Percentiles rank a stretch among this genome's conserved stretches.
Evolutionary conservation across 1,284 basidiomycete genomes (phyloP).

Genomic region (Malassezia furfur): DNA sequence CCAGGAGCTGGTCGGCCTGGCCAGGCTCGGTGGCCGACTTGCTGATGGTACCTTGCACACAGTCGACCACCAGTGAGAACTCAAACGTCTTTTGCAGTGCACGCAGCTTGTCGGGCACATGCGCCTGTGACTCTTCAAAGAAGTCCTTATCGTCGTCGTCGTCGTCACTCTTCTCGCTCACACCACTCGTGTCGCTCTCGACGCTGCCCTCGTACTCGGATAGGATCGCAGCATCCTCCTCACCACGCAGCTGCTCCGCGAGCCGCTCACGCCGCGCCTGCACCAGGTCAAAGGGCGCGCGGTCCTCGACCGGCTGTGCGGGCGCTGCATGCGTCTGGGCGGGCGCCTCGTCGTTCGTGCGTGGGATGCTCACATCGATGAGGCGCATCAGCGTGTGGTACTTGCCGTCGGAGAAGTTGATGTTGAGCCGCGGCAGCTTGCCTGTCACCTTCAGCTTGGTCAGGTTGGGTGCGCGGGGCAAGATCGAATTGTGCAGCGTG

Average conservation of each 20-base stretch:
- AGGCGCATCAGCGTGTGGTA: slow-evolving; percentile 90
- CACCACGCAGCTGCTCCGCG: slow-evolving; percentile 34
- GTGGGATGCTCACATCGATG: slow-evolving; percentile 79
- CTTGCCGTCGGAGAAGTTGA: slow-evolving; percentile 92
- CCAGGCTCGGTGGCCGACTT: slow-evolving; percentile 56
- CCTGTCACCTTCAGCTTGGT: slow-evolving; percentile 87
- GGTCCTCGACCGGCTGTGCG: neutral
- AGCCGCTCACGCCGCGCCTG: slow-evolving; percentile 30
- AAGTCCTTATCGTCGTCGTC: slow-evolving; percentile 25
- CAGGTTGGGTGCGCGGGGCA: slow-evolving; percentile 72
- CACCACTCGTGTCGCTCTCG: neutral
- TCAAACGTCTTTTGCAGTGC: slow-evolving; percentile 77
- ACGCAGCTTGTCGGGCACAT: slow-evolving; percentile 45
- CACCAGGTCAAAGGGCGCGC: slow-evolving; percentile 26
- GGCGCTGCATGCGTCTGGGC: slow-evolving; percentile 33
- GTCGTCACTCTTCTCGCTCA: slow-evolving; percentile 33
- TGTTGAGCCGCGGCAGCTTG: slow-evolving; percentile 72
- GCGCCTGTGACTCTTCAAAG: slow-evolving; percentile 19
- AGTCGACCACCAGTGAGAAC: slow-evolving; percentile 78
- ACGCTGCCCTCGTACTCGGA: slow-evolving; percentile 26
- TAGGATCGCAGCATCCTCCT: slow-evolving; percentile 20
- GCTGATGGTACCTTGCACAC: slow-evolving; percentile 71
- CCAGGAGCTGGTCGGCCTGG: slow-evolving; percentile 63
- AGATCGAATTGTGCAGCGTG: slow-evolving; percentile 84
- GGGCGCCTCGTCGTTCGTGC: slow-evolving; percentile 39